These are phyloP conservation scores for Chalciporus pseudorubinellus DNA, from an alignment of 768 basidiomycete genomes.

Conservation along the genomic window DNA sequence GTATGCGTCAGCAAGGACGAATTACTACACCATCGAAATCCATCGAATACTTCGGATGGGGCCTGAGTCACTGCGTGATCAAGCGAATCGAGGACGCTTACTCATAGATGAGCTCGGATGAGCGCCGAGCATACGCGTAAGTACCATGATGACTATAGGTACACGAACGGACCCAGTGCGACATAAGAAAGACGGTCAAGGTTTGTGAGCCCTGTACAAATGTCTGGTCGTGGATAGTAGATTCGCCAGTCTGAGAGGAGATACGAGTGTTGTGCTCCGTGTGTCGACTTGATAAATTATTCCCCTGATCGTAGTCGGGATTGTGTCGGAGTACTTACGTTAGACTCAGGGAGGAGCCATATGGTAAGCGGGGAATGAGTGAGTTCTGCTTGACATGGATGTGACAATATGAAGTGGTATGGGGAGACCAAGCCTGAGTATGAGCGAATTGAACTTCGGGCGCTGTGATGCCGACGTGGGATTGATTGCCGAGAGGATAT, in stretches of 20 bases:
- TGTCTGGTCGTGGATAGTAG: background rate
- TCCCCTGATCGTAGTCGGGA: background rate
- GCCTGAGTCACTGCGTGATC: background rate
- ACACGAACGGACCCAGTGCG: background rate
- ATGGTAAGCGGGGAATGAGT: background rate
- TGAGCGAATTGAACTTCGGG: too few relatives aligned
- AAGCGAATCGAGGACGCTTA: too few relatives aligned
- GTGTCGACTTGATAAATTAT: background rate
- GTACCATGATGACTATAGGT: background rate
- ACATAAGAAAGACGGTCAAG: background rate
- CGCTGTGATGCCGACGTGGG: background rate
- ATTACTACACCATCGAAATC: background rate
- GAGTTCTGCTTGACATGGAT: background rate
- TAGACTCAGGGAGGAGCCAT: background rate
- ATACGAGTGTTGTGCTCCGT: background rate
- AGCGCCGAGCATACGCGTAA: background rate
- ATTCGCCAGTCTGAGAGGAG: background rate
- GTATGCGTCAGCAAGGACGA: conserved; percentile 7
- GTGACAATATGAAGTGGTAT: too few relatives aligned
- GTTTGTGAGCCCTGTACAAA: background rate
- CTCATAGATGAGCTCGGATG: background rate
- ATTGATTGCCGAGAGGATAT: background rate
- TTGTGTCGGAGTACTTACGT: background rate
- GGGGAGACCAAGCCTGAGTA: too few relatives aligned
- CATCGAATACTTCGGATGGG: too few relatives aligned